Evolutionary conservation across 768 basidiomycete species (phyloP), one percentile per base, ranked within the genome.

Genomic region (Mycena leptocephala): DNA sequence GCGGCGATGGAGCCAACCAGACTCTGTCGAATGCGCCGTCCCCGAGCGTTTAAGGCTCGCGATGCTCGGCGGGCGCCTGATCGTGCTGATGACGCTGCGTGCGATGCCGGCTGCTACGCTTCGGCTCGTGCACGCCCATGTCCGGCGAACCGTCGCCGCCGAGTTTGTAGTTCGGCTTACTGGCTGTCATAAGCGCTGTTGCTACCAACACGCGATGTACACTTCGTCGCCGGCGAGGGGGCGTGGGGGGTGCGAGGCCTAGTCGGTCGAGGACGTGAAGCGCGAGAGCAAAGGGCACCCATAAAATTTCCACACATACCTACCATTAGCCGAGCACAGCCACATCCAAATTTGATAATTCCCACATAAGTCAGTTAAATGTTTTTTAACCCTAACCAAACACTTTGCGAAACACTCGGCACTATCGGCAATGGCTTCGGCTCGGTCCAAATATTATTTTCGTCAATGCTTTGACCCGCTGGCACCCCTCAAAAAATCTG

Each of bases 211-310:
- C 48, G 26, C 20, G 51, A 10, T 26, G 71, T 14, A 55, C 24
- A 9, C 18, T 46, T 18, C 58, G 41, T 7, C 37, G 46, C 8
- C 46, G 70, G 3, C 28, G 20, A 32, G 56, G 55, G 0, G 46
- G 58, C 10, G 65, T 11, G 28, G 55, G 64, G 5, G 66, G 66
- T 35, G 65, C 74, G 8, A 37, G 68, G 14, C 74, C 74, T 6
- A 75, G 37, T 22, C 39, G 35, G 18, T 72, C 69, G 48, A 78
- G 62, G 30, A 78, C 24, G 32, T 72, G 51, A 6, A 72, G 41
- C 2, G 51, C 33, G 11, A 75, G 46, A 94, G 86, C 94, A 96
- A 51, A 97, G 85, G n/a, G n/a, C 13, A 97, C 90, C 97, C 97
- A 98, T 64, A 98, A 80, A 72, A 97, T 91, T n/a, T n/a, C n/a